Conservation (phyloP, 208 protist species). For the Crithidia expoeki region DNA sequence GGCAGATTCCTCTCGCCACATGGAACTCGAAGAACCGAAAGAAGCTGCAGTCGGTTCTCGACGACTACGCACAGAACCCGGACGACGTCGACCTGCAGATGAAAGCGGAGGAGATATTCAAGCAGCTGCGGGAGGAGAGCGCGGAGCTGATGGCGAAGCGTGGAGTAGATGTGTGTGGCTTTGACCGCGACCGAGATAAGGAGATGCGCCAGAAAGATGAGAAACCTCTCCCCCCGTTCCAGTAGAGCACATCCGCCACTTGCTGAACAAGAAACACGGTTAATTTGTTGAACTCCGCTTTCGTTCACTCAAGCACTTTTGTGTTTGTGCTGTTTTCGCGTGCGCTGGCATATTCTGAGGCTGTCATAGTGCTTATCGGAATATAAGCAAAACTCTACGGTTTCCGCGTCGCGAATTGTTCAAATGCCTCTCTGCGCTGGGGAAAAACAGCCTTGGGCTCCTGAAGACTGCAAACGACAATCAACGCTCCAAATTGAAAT, state of each 20-base stretch:
- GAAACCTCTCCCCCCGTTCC: slow-evolving; percentile 84
- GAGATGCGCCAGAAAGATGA: slow-evolving; percentile 49
- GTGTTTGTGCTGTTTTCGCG: too few species aligned
- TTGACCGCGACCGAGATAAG: slow-evolving; percentile 64
- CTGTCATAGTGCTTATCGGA: too few species aligned
- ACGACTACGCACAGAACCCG: slow-evolving; percentile 86
- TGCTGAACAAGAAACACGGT: neutral
- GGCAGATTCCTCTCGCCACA: slow-evolving; percentile 68
- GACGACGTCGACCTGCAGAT: slow-evolving; percentile 65
- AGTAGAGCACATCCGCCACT: too few species aligned
- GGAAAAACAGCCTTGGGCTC: too few species aligned
- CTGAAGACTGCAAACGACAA: too few species aligned
- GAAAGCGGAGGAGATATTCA: slow-evolving; percentile 78
- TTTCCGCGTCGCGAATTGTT: too few species aligned
- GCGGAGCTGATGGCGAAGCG: slow-evolving; percentile 64
- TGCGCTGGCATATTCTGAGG: too few species aligned
- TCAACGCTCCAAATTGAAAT: too few species aligned
- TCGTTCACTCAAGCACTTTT: too few species aligned
- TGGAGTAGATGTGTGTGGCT: slow-evolving; percentile 56
- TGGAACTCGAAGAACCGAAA: slow-evolving; percentile 78
- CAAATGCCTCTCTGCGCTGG: too few species aligned
- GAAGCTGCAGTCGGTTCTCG: slow-evolving; percentile 72
- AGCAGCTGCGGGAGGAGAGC: slow-evolving; percentile 74
- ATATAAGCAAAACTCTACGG: too few species aligned
- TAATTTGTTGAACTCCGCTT: too few species aligned